Evolutionary conservation across 2,329 filamentous ascomycete genomes (phyloP).

Genomic region (Sclerotinia subarctica): DNA sequence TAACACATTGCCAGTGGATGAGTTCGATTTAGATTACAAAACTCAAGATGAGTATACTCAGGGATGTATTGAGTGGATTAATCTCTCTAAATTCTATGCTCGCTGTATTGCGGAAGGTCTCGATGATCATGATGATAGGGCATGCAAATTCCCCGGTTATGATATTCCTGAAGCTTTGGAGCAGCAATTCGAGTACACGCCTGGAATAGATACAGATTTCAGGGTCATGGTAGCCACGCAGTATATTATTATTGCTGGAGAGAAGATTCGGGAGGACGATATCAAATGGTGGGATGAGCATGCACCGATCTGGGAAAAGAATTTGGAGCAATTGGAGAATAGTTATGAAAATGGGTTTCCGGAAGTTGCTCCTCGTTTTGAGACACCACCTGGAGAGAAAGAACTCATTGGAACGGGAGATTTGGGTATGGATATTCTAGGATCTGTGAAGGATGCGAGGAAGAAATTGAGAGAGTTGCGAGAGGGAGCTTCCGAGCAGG

Average conservation of each 20-base stretch:
- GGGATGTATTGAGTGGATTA: not conserved
- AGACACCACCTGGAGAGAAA: not conserved
- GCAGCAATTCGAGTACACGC: not conserved
- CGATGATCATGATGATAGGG: not conserved
- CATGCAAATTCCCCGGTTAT: not conserved
- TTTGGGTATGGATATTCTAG: not conserved
- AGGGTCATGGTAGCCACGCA: not conserved
- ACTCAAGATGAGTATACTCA: not conserved
- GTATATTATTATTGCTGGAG: not conserved
- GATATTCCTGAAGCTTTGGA: not conserved
- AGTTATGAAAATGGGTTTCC: not conserved
- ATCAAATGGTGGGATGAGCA: not conserved
- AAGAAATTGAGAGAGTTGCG: not conserved
- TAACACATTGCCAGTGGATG: not conserved
- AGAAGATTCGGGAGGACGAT: not conserved
- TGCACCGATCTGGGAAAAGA: not conserved
- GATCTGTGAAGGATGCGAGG: not conserved
- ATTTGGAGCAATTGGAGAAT: not conserved
- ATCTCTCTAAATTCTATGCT: not conserved
- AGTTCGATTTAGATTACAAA: not conserved
- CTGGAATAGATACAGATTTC: not conserved
- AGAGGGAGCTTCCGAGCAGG: not conserved
- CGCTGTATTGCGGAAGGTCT: not conserved
- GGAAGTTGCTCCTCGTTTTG: not conserved
- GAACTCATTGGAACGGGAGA: not conserved